Evolutionary conservation across 257 asterid genomes (phyloP).

Genomic region (Datura wrightii): DNA sequence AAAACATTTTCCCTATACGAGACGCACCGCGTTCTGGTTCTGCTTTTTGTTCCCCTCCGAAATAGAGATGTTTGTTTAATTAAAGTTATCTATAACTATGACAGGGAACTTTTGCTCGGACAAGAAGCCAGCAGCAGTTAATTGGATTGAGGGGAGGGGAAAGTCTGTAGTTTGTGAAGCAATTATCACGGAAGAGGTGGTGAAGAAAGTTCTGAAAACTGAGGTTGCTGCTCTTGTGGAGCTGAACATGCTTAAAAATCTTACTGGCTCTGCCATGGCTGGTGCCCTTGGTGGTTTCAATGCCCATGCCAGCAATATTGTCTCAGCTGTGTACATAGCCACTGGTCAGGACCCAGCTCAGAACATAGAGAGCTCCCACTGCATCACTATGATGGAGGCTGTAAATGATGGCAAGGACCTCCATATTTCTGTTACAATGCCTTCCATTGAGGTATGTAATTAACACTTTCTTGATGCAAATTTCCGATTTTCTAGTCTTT

Average conservation of each 20-base stretch:
- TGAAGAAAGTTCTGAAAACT: slow-evolving; percentile 55
- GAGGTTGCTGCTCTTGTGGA: slow-evolving; percentile 57
- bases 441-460: slow-evolving; percentile 56
- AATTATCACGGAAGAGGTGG: slow-evolving; percentile 53
- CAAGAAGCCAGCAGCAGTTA: slow-evolving; percentile 64
- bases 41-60: not conserved
- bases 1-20: too few relatives aligned
- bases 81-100: not conserved
- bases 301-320: slow-evolving; percentile 62
- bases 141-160: slow-evolving; percentile 66
- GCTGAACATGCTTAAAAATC: slow-evolving; percentile 62
- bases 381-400: slow-evolving; percentile 63
- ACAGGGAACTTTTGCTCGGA: slow-evolving; percentile 58
- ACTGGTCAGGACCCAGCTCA: slow-evolving; percentile 67
- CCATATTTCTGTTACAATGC: slow-evolving; percentile 61
- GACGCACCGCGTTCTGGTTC: not conserved
- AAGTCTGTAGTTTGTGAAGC: slow-evolving; percentile 64
- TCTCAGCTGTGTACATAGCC: slow-evolving; percentile 54
- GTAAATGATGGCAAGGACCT: slow-evolving; percentile 58
- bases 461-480: not conserved
- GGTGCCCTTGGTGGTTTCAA: slow-evolving; percentile 66
- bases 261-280: slow-evolving; percentile 60
- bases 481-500: not conserved
- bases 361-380: slow-evolving; percentile 62
- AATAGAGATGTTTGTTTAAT: slow-evolving; percentile 4